These are phyloP conservation scores for Aspergillus eucalypticola DNA, from an alignment of 2,329 filamentous ascomycete genomes.

Conservation along the genomic window DNA sequence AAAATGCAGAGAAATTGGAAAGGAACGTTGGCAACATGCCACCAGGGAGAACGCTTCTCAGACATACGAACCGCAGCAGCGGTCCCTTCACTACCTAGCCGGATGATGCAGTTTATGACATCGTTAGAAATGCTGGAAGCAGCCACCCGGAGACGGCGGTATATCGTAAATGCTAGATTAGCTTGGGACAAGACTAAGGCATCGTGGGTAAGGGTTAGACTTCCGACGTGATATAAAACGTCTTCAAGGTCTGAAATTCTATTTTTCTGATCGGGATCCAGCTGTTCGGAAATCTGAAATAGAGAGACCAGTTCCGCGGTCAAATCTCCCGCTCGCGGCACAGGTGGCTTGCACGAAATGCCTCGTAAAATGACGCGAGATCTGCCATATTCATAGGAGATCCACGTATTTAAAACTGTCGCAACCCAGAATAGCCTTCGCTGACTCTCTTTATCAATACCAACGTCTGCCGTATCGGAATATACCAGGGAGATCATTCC, in stretches of 20 bases:
- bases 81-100: constrained; percentile 12
- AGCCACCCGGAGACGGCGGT: constrained; percentile 18
- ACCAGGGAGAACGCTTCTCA: constrained; percentile 16
- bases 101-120: constrained; percentile 9
- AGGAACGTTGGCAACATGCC: constrained; percentile 22
- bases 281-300: constrained; percentile 16
- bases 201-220: constrained; percentile 4
- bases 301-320: constrained; percentile 14
- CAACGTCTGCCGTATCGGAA: constrained; percentile 11
- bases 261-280: constrained; percentile 15
- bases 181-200: constrained; percentile 17
- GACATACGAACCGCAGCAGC: constrained; percentile 9
- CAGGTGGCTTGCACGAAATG: constrained; percentile 10
- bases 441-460: constrained; percentile 7
- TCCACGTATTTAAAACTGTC: constrained; percentile 22
- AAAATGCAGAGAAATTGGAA: constrained; percentile 17
- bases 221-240: constrained; percentile 4
- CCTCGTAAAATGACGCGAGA: constrained; percentile 16
- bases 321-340: constrained; percentile 6
- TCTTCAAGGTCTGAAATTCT: constrained; percentile 10
- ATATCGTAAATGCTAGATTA: constrained; percentile 18
- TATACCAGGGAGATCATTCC: constrained; percentile 13
- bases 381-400: constrained; percentile 22
- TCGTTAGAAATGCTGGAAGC: constrained; percentile 9
- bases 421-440: constrained; percentile 20